Conservation (phyloP, 2,329 filamentous ascomycete genomes). For the Sclerotinia spermophila region DNA sequence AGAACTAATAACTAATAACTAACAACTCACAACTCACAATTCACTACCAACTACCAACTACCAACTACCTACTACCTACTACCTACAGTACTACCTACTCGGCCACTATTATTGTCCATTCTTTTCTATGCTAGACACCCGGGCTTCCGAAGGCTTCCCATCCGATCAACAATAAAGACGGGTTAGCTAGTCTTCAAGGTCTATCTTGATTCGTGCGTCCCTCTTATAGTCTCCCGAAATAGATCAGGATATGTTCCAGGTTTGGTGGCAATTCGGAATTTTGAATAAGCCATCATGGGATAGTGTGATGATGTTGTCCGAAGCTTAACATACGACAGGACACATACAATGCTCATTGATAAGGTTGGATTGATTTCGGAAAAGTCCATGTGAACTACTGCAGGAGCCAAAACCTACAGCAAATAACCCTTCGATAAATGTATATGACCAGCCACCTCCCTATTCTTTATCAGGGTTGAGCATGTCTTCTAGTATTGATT, state of each 20-base stretch:
- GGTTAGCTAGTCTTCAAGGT: background rate
- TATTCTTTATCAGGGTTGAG: background rate
- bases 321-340: background rate
- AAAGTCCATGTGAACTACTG: background rate
- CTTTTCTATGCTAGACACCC: background rate
- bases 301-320: background rate
- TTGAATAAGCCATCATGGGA: background rate
- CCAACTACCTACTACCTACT: too few species aligned
- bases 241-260: conserved; percentile 4
- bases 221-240: background rate
- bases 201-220: background rate
- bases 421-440: background rate
- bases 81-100: conserved; percentile 6
- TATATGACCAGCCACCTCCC: background rate
- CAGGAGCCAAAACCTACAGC: background rate
- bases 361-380: background rate
- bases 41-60: too few species aligned
- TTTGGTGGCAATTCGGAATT: background rate
- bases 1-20: too few species aligned
- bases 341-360: background rate
- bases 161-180: background rate
- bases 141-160: background rate
- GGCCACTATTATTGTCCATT: background rate
- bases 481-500: background rate
- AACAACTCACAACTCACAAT: too few species aligned